A percentile compares a stretch with the other conserved stretches of the same genome.
These are phyloP conservation scores for Geotrichum siamense DNA, from an alignment of 1,139 yeast genomes.

Conservation along the genomic window DNA sequence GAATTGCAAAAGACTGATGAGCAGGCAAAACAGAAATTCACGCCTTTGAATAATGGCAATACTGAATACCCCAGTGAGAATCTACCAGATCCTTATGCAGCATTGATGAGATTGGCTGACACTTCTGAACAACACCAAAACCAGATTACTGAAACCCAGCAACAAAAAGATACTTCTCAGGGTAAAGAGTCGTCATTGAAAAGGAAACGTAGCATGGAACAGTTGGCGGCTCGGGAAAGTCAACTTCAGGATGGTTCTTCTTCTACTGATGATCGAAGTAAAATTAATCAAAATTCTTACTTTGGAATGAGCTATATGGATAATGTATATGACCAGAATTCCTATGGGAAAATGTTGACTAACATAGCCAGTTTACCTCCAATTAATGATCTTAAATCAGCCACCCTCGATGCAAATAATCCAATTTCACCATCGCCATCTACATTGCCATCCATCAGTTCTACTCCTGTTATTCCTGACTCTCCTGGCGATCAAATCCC, in stretches of 20 bases:
- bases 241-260: not conserved
- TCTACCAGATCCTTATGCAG: conserved; percentile 12
- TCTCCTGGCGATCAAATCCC: conserved; percentile 8
- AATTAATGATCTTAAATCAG: conserved; percentile 10
- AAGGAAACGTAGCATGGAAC: not conserved
- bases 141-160: conserved; percentile 11
- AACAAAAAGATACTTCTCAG: not conserved
- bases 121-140: conserved; percentile 16
- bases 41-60: not conserved
- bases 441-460: conserved; percentile 11
- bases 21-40: too few relatives aligned
- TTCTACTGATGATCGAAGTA: not conserved
- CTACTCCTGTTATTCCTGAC: conserved; percentile 10
- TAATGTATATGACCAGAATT: not conserved
- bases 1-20: too few relatives aligned
- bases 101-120: conserved; percentile 14
- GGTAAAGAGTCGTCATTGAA: not conserved
- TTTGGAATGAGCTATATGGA: not conserved
- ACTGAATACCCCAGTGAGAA: not conserved
- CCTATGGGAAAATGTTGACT: conserved; percentile 4
- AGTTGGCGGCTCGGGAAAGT: not conserved
- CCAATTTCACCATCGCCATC: conserved; percentile 6
- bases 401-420: conserved; percentile 1
- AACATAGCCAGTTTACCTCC: conserved; percentile 8
- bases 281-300: not conserved